These are phyloP conservation scores for Adiantum capillusveneris DNA, from an alignment of 75 land plant genomes.

Conservation along the genomic window DNA sequence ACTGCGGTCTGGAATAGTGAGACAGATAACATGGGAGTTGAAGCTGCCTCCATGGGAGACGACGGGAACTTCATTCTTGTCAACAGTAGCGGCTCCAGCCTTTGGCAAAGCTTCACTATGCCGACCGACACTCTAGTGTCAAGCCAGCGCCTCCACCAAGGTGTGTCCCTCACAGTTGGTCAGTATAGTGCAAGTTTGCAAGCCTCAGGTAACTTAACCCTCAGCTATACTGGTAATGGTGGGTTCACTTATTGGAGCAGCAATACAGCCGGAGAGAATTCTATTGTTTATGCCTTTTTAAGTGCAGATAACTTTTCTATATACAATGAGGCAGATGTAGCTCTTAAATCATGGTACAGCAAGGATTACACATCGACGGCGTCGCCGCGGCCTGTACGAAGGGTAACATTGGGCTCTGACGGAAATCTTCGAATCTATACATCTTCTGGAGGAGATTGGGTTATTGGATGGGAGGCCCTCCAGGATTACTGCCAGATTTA, in stretches of 20 bases:
- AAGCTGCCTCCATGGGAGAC: conserved; percentile 26
- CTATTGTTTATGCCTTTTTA: neutral
- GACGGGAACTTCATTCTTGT: conserved; percentile 56
- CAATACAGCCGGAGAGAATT: neutral
- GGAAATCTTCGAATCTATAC: conserved; percentile 61
- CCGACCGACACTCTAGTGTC: conserved; percentile 66
- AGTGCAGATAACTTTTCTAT: neutral
- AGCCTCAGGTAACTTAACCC: neutral
- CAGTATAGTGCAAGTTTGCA: neutral
- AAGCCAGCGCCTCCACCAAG: conserved; percentile 39
- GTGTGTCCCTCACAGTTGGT: conserved; percentile 3
- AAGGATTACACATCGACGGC: neutral
- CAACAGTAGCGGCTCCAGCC: conserved; percentile 19
- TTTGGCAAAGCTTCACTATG: conserved; percentile 64
- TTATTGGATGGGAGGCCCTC: conserved; percentile 53
- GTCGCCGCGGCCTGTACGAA: conserved; percentile 13
- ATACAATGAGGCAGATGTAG: neutral
- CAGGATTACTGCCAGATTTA: conserved; percentile 59
- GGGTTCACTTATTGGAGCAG: neutral
- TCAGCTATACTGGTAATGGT: neutral
- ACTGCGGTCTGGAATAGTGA: conserved; percentile 43
- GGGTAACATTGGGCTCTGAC: conserved; percentile 45
- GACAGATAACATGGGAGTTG: conserved; percentile 27
- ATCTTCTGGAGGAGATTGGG: conserved; percentile 15
- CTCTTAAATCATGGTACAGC: neutral